Base-by-base conservation (phyloP, 1,284 basidiomycete species). In the Malassezia globosa region DNA sequence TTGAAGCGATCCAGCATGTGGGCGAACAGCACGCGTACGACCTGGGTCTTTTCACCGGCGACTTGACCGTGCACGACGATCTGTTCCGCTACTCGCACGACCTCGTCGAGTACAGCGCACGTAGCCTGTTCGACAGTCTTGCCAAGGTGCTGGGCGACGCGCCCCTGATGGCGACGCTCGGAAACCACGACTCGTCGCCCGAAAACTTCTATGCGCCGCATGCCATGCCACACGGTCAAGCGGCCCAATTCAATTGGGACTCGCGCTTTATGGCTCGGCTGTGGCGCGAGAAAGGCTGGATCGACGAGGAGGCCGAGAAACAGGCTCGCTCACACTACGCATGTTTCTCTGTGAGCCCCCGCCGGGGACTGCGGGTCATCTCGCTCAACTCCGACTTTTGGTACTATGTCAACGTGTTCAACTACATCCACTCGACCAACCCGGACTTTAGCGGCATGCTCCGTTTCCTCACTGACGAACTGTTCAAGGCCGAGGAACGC, bases 391-490 rank as follows among this genome's bases (percentile, higher is more conserved):
- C 83, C 14, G 81, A 31, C 65, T 59, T 65, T 34, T 64, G 61
- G 61, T 67, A 64, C 59, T 59, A 52, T 48, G 46, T 37, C 37
- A 64, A 87, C 63, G 80, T 78, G 58, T 84, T 84, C 73, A 82
- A 82, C 65, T 85, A 81, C 64, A 81, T 87, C 72, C 83, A 86
- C 62, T 76, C 83, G 61, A 80, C 79, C 18, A 72, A 80, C 31
- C 78, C 81, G 2, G 85, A 87, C 66, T 75, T 76, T 31, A 83
- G 80, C 29, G 83, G 84, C 8, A 83, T 82, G 78, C 74, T 87
- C 56, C 76, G 82, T 21, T 86, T 84, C 74, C 63, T 87, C 46
- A 85, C 84, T 2, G 81, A 85, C 57, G 83, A 87, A 69, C 74
- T 86, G n/a, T 82, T 85, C 33, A 48, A 26, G 8, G 64, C 64